Percentiles rank a stretch among this genome's conserved stretches.
phyloP scores from a whole-genome alignment of 345 rosid genomes.

The Moringa oleifera region DNA sequence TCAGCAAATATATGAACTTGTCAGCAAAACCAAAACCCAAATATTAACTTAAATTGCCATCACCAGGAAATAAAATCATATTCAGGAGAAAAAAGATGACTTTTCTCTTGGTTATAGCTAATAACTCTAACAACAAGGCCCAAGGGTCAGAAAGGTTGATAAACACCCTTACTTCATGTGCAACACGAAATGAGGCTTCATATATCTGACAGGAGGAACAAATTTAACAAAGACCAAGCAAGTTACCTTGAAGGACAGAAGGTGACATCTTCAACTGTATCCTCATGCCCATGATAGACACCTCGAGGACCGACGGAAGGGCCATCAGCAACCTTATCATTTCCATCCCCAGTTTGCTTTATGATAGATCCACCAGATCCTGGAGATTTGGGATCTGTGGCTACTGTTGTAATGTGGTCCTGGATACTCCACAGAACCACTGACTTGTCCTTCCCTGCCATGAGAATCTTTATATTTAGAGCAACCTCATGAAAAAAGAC shows the following conservation, averaged over 20 bases:
- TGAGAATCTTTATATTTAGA: conserved; percentile 18
- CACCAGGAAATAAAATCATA: neutral
- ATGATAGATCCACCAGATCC: conserved; percentile 74
- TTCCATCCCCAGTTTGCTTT: conserved; percentile 66
- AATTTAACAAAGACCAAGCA: conserved; percentile 5
- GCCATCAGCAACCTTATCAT: conserved; percentile 56
- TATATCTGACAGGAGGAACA: neutral
- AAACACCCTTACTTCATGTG: neutral
- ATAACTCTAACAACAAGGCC: neutral
- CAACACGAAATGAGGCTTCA: neutral
- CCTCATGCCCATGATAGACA: conserved; percentile 82
- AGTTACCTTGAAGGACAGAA: conserved; percentile 93
- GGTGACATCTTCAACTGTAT: conserved; percentile 96
- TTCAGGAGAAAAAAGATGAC: neutral
- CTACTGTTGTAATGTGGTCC: conserved; percentile 78
- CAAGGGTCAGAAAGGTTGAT: neutral
- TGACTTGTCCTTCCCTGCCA: conserved; percentile 89
- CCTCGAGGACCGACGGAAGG: conserved; percentile 96
- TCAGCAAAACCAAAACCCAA: conserved; percentile 19
- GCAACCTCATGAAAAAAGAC: conserved; percentile 13
- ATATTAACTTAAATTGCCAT: neutral
- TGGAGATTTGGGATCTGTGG: conserved; percentile 63
- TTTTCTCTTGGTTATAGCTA: neutral
- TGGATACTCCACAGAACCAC: conserved; percentile 98
- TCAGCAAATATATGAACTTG: conserved; percentile 23